Conservation (phyloP, 1,284 basidiomycete species). For the Kwoniella shivajii region DNA sequence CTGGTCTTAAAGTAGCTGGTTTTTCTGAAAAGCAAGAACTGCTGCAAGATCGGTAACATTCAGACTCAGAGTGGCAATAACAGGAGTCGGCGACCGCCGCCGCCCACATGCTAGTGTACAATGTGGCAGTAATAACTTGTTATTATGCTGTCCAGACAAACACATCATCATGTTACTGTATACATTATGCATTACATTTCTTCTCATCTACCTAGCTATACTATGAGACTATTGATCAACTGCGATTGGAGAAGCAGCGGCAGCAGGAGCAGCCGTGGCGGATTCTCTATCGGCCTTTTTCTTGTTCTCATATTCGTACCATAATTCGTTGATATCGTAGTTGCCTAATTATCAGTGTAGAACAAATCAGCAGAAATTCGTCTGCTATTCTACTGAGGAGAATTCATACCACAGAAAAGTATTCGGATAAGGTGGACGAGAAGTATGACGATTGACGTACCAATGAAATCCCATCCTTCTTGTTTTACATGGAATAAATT, state of each 20-base stretch:
- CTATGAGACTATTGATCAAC: constrained; percentile 36
- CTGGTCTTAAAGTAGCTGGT: no score
- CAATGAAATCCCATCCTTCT: constrained; percentile 90
- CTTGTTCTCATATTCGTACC: constrained; percentile 55
- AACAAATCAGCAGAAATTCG: constrained; percentile 3
- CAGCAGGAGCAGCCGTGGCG: constrained; percentile 10
- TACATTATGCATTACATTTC: constrained; percentile 5
- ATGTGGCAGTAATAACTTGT: neutral
- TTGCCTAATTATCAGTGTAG: constrained; percentile 41
- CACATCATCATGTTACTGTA: constrained; percentile 3
- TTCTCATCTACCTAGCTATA: neutral
- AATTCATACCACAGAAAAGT: no score
- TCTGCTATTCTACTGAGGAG: no score
- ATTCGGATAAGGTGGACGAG: no score
- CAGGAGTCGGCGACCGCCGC: neutral
- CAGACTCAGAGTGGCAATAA: neutral
- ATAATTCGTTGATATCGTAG: constrained; percentile 54
- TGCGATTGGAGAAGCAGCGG: constrained; percentile 40
- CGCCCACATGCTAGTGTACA: neutral
- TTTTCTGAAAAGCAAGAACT: no score
- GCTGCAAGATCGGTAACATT: no score
- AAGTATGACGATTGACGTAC: constrained; percentile 59
- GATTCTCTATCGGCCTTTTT: constrained; percentile 44
- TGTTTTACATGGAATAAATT: constrained; percentile 96
- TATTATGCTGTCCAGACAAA: neutral